These are phyloP conservation scores for Kingdonia uniflora DNA, from an alignment of 164 flowering plant genomes.

Conservation along the genomic window DNA sequence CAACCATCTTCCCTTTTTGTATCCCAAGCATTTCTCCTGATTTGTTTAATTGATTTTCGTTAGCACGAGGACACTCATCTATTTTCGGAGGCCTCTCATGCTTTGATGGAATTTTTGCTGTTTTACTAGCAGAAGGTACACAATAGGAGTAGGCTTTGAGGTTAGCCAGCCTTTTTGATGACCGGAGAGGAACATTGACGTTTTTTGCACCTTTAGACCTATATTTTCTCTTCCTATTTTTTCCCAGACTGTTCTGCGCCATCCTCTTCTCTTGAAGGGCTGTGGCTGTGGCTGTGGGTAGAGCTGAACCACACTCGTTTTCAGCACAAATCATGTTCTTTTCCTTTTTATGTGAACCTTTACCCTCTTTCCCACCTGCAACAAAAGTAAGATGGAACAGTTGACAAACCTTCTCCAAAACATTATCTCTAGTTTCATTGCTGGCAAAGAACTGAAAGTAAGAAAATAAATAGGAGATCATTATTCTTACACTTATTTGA, in stretches of 20 bases:
- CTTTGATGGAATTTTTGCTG: neutral
- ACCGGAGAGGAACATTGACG: slow-evolving; percentile 27
- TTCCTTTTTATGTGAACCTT: too few species aligned
- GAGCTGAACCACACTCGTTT: too few species aligned
- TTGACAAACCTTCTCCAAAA: too few species aligned
- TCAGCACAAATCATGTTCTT: too few species aligned
- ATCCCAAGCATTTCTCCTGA: neutral
- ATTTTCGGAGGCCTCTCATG: neutral
- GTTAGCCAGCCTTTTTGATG: slow-evolving; percentile 53
- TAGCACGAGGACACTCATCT: neutral
- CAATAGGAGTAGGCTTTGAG: slow-evolving; percentile 20
- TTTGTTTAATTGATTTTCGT: neutral
- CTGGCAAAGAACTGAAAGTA: too few species aligned
- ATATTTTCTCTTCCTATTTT: slow-evolving; percentile 1
- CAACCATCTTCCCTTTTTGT: neutral
- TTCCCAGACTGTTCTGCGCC: slow-evolving; percentile 4
- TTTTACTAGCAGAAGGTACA: slow-evolving; percentile 18
- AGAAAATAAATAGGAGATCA: too few species aligned
- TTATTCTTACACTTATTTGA: too few species aligned
- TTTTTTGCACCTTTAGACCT: slow-evolving; percentile 5
- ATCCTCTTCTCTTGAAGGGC: neutral
- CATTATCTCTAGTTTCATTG: too few species aligned
- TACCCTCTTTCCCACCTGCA: neutral
- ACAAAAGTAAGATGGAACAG: too few species aligned
- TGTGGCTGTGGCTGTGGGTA: too few species aligned